Conservation (phyloP, 2,329 filamentous ascomycete genomes). For the Hypoxylon sp. region DNA sequence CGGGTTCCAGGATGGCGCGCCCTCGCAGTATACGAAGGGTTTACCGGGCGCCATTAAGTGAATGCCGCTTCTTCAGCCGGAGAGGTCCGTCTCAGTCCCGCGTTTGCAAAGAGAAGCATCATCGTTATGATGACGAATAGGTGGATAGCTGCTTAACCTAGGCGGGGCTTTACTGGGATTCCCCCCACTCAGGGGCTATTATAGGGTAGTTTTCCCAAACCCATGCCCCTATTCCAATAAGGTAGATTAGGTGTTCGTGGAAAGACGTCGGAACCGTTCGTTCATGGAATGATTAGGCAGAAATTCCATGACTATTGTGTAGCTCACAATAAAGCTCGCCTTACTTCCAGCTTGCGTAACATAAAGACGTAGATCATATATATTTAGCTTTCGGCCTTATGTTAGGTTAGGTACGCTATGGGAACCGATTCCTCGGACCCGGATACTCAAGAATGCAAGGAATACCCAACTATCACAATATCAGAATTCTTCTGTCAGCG, state of each 20-base stretch:
- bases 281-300: background rate
- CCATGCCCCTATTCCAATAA: background rate
- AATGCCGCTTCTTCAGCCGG: no score
- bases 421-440: conserved; percentile 23
- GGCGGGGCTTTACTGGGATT: conserved; percentile 9
- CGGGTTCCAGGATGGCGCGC: conserved; percentile 62
- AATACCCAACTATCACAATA: background rate
- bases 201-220: conserved; percentile 26
- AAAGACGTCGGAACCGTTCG: background rate
- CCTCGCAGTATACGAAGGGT: conserved; percentile 61
- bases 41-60: conserved; percentile 41
- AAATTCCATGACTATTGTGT: background rate
- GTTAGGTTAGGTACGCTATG: background rate
- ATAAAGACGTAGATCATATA: background rate
- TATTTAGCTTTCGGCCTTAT: background rate
- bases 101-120: background rate
- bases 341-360: background rate
- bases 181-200: conserved; percentile 39
- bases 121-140: background rate
- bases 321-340: background rate
- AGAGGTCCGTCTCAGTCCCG: no score
- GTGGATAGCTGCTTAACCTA: conserved; percentile 3
- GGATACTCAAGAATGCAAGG: conserved; percentile 22
- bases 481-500: background rate
- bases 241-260: conserved; percentile 4